These are phyloP conservation scores for Penicillium verrucosum DNA, from an alignment of 2,329 filamentous ascomycete genomes.

Conservation along the genomic window DNA sequence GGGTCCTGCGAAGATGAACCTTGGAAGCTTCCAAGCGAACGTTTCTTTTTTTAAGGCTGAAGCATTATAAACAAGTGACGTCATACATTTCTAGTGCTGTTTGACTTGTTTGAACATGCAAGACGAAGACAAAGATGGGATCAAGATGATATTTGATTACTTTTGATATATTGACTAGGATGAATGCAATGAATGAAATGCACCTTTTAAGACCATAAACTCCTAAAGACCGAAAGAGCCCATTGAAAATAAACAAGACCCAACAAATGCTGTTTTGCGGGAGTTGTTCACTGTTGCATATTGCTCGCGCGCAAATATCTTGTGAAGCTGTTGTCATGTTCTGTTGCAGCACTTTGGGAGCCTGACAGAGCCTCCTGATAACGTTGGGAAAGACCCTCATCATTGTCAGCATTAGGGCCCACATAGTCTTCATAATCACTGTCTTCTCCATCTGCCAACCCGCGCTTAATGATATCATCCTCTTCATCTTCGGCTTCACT, in stretches of 20 bases:
- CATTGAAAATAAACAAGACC: neutral
- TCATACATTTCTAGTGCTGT: slow-evolving; percentile 1
- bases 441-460: slow-evolving; percentile 51
- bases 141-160: neutral
- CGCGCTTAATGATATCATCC: slow-evolving; percentile 41
- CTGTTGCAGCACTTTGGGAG: slow-evolving; percentile 38
- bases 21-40: neutral
- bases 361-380: slow-evolving; percentile 73
- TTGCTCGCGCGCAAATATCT: slow-evolving; percentile 46
- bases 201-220: slow-evolving; percentile 9
- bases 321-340: slow-evolving; percentile 52
- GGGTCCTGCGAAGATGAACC: neutral
- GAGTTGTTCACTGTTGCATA: slow-evolving; percentile 28
- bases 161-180: neutral
- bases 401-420: slow-evolving; percentile 58
- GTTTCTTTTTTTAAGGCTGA: neutral
- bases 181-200: slow-evolving; percentile 3
- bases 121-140: neutral
- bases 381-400: slow-evolving; percentile 66
- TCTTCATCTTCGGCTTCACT: slow-evolving; percentile 53
- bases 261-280: neutral
- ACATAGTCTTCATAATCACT: slow-evolving; percentile 50
- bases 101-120: slow-evolving; percentile 6
- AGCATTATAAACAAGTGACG: slow-evolving; percentile 7
- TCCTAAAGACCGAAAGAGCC: neutral